These are phyloP conservation scores for Phytopythium ostracodes DNA, from an alignment of 352 stramenopile species.

Conservation along the genomic window DNA sequence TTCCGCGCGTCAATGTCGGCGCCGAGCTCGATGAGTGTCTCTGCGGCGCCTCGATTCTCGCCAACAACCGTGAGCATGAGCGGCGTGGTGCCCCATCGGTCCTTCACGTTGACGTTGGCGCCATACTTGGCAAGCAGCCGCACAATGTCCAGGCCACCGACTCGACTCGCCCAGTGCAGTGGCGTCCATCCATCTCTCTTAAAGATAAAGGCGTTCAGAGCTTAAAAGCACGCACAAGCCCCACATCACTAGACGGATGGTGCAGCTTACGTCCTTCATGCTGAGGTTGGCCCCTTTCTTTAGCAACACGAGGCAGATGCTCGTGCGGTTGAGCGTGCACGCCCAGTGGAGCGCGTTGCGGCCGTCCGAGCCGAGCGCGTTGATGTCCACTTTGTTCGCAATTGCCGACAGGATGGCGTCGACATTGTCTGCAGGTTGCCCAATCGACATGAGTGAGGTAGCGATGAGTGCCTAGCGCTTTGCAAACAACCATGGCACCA, in stretches of 20 bases:
- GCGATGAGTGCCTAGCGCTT: conserved; percentile 39
- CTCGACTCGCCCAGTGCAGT: conserved; percentile 73
- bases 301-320: conserved; percentile 76
- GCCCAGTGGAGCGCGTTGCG: conserved; percentile 81
- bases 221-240: not conserved
- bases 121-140: conserved; percentile 75
- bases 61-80: conserved; percentile 78
- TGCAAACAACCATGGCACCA: not conserved
- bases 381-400: conserved; percentile 68
- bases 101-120: conserved; percentile 66
- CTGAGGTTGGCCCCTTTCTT: conserved; percentile 76
- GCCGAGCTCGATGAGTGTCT: conserved; percentile 68
- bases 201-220: not conserved
- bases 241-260: not conserved
- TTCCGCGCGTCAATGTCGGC: conserved; percentile 66
- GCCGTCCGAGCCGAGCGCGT: conserved; percentile 67
- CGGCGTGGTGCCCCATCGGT: conserved; percentile 71
- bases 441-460: conserved; percentile 45
- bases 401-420: conserved; percentile 68
- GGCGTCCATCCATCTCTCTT: conserved; percentile 75
- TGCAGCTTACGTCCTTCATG: conserved; percentile 56
- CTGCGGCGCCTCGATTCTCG: conserved; percentile 49
- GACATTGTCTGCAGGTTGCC: conserved; percentile 45
- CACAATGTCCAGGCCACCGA: conserved; percentile 71
- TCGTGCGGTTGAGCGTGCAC: conserved; percentile 68